phyloP scores from a whole-genome alignment of 2,329 filamentous ascomycete species.

The Aspergillus quadricinctus region DNA sequence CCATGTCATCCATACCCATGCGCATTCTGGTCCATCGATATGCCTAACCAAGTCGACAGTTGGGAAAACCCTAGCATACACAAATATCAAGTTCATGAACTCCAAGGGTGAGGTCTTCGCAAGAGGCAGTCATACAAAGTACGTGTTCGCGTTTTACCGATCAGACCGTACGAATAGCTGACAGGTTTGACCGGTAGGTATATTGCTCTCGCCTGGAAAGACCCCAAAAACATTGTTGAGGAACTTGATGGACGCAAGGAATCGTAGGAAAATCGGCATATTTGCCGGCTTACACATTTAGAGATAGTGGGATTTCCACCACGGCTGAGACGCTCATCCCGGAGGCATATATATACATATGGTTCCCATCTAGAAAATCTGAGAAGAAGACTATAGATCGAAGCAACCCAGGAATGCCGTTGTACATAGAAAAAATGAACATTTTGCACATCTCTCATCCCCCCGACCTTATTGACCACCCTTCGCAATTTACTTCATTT shows the following conservation, averaged over 20 bases:
- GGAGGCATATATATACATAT: not conserved
- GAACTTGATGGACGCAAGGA: constrained; percentile 43
- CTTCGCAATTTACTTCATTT: not conserved
- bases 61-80: constrained; percentile 63
- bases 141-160: constrained; percentile 14
- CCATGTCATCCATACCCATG: not conserved
- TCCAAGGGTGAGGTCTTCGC: constrained; percentile 57
- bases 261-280: not conserved
- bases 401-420: not conserved
- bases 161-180: not conserved
- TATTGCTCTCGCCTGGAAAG: constrained; percentile 58
- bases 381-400: not conserved
- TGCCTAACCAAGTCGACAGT: constrained; percentile 37
- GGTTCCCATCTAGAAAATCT: not conserved
- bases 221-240: constrained; percentile 58
- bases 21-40: not conserved
- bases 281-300: not conserved
- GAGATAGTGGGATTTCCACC: not conserved
- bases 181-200: constrained; percentile 37
- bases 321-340: not conserved
- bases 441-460: not conserved
- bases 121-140: constrained; percentile 65
- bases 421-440: not conserved
- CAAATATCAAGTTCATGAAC: constrained; percentile 59
- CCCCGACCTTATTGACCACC: not conserved